A percentile compares a stretch with the other conserved stretches of the same genome.
phyloP scores from a whole-genome alignment of 2,329 filamentous ascomycete species.

The Alternaria consortialis region DNA sequence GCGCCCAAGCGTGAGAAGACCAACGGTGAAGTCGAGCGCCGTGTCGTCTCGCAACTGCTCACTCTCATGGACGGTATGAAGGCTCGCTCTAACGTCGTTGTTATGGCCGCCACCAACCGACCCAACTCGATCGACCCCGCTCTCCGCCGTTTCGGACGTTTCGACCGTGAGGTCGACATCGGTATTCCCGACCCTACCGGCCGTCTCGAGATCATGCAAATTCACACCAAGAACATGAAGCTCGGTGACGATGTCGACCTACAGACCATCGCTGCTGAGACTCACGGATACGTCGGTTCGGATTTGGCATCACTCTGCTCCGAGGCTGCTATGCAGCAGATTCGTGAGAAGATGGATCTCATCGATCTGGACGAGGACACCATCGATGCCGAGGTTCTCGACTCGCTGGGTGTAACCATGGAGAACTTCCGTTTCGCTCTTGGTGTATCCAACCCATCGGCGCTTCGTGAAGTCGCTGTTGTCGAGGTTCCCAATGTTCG shows the following conservation, averaged over 20 bases:
- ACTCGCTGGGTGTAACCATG: slow-evolving; percentile 98
- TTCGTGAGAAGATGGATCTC: slow-evolving; percentile 99
- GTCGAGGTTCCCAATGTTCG: slow-evolving; percentile 99
- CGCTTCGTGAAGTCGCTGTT: slow-evolving; percentile 96
- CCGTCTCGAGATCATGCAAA: slow-evolving; percentile 97
- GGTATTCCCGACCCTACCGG: slow-evolving; percentile 97
- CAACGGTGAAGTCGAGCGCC: slow-evolving; percentile 97
- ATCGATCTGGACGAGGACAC: slow-evolving; percentile 99
- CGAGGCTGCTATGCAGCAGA: slow-evolving; percentile 99
- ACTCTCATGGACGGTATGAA: slow-evolving; percentile 99
- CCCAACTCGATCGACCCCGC: slow-evolving; percentile 99
- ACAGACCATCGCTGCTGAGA: slow-evolving; percentile 95
- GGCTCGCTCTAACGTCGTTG: slow-evolving; percentile 96
- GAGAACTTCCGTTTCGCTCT: slow-evolving; percentile 99
- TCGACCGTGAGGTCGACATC: slow-evolving; percentile 98
- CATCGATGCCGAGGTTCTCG: slow-evolving; percentile 96
- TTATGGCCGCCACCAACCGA: slow-evolving; percentile 99
- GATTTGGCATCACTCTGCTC: slow-evolving; percentile 98
- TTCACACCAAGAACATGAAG: slow-evolving; percentile 99
- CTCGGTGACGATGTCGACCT: slow-evolving; percentile 95
- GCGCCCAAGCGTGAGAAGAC: slow-evolving; percentile 99
- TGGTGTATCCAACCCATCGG: slow-evolving; percentile 97
- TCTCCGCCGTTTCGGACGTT: slow-evolving; percentile 96
- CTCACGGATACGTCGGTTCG: slow-evolving; percentile 98
- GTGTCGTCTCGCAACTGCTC: slow-evolving; percentile 95